Evolutionary conservation across 805 yeast genomes (phyloP).

Genomic region (Pichia sporocuriosa): DNA sequence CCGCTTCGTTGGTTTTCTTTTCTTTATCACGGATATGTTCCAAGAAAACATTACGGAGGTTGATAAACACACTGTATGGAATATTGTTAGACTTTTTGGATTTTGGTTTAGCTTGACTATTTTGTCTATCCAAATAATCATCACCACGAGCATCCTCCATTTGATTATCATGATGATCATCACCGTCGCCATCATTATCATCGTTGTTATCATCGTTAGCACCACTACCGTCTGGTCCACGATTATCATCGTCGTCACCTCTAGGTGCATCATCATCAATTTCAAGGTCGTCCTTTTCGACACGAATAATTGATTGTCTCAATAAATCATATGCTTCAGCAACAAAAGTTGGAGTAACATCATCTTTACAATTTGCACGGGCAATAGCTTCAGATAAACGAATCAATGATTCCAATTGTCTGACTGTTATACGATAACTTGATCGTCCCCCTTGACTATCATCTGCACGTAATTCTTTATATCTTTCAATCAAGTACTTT

Average conservation of each 20-base stretch:
- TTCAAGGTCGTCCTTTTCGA: conserved; percentile 88
- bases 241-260: conserved; percentile 34
- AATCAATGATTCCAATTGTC: conserved; percentile 92
- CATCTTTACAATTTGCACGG: conserved; percentile 90
- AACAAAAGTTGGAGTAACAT: conserved; percentile 75
- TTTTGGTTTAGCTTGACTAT: conserved; percentile 19
- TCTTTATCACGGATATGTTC: conserved; percentile 36
- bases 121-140: conserved; percentile 1
- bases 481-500: conserved; percentile 64
- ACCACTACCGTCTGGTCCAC: conserved; percentile 22
- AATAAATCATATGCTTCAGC: conserved; percentile 88
- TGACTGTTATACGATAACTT: conserved; percentile 90
- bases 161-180: conserved; percentile 10
- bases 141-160: conserved; percentile 9
- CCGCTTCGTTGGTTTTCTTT: conserved; percentile 42
- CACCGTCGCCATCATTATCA: conserved; percentile 19
- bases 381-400: conserved; percentile 95
- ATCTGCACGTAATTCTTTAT: conserved; percentile 79
- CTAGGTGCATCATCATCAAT: conserved; percentile 57
- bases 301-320: conserved; percentile 86
- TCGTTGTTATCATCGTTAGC: conserved; percentile 40
- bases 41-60: conserved; percentile 76
- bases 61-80: conserved; percentile 79
- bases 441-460: conserved; percentile 89
- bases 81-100: conserved; percentile 33